phyloP scores from a whole-genome alignment of 768 basidiomycete genomes.

The Mycena floridula region DNA sequence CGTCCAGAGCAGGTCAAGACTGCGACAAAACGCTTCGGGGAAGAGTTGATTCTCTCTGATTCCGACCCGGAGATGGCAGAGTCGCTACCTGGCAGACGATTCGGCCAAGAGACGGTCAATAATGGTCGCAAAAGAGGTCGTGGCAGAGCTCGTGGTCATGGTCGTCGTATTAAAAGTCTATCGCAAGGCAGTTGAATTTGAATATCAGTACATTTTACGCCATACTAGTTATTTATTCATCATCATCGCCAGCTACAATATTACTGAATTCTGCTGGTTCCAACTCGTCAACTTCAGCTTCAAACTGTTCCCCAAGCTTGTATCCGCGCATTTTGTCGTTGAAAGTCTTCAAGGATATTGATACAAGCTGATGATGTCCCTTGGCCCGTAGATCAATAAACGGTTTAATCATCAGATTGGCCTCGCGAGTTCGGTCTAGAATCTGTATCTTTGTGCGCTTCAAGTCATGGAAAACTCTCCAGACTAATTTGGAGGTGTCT shows the following conservation, averaged over 20 bases:
- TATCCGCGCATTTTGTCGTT: conserved; percentile 23
- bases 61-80: too few species aligned
- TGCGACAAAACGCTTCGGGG: too few species aligned
- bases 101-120: too few species aligned
- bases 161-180: too few species aligned
- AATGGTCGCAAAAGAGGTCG: too few species aligned
- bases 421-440: not conserved
- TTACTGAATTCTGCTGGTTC: not conserved
- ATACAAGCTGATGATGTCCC: conserved; percentile 17
- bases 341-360: conserved; percentile 21
- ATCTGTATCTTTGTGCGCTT: conserved; percentile 10
- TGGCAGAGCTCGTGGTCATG: too few species aligned
- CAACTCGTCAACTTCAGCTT: not conserved
- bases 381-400: conserved; percentile 7
- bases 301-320: not conserved
- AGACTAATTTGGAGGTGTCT: conserved; percentile 13
- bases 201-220: too few species aligned
- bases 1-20: too few species aligned
- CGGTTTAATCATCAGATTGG: conserved; percentile 4
- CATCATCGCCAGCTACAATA: not conserved
- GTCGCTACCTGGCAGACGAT: too few species aligned
- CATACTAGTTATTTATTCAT: too few species aligned
- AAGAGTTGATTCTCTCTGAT: too few species aligned
- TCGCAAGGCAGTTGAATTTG: too few species aligned
- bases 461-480: conserved; percentile 12